phyloP scores from a whole-genome alignment of 768 basidiomycete genomes.

The Trametes elegans region DNA sequence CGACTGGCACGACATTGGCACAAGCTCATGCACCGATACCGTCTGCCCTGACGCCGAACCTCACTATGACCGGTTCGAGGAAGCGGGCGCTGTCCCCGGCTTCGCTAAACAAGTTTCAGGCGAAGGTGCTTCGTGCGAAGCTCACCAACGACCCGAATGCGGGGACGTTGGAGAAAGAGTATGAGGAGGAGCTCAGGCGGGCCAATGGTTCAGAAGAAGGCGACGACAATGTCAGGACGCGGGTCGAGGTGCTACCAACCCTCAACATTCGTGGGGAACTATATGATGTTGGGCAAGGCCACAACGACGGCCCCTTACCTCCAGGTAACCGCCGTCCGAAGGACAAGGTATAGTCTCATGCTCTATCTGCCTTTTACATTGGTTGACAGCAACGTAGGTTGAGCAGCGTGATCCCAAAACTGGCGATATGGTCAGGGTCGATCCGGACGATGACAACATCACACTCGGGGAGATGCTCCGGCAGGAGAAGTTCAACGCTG shows the following conservation, averaged over 20 bases:
- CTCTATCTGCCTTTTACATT: too few relatives aligned
- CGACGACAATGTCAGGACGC: constrained; percentile 46
- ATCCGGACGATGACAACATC: constrained; percentile 85
- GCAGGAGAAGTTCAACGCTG: constrained; percentile 88
- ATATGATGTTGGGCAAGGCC: constrained; percentile 89
- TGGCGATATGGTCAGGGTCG: constrained; percentile 84
- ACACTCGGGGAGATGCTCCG: constrained; percentile 90
- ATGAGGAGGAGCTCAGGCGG: constrained; percentile 65
- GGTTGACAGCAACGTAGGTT: constrained; percentile 43
- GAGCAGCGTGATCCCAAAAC: constrained; percentile 90
- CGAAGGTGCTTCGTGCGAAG: constrained; percentile 88
- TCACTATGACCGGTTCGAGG: constrained; percentile 28
- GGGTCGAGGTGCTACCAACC: constrained; percentile 85
- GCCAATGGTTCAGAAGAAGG: constrained; percentile 38
- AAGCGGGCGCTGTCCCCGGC: constrained; percentile 63
- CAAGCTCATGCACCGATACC: constrained; percentile 85
- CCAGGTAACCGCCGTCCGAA: constrained; percentile 82
- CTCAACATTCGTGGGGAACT: constrained; percentile 79
- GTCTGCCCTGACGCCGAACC: constrained; percentile 79
- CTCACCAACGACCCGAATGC: constrained; percentile 81
- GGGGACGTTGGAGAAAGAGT: constrained; percentile 76
- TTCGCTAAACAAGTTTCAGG: constrained; percentile 89
- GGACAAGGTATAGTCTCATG: constrained; percentile 48
- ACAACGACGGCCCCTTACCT: constrained; percentile 46
- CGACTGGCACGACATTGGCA: constrained; percentile 46